Evolutionary conservation across 179 eudicot species (phyloP).

Genomic region (Heliamphora ciliata): DNA sequence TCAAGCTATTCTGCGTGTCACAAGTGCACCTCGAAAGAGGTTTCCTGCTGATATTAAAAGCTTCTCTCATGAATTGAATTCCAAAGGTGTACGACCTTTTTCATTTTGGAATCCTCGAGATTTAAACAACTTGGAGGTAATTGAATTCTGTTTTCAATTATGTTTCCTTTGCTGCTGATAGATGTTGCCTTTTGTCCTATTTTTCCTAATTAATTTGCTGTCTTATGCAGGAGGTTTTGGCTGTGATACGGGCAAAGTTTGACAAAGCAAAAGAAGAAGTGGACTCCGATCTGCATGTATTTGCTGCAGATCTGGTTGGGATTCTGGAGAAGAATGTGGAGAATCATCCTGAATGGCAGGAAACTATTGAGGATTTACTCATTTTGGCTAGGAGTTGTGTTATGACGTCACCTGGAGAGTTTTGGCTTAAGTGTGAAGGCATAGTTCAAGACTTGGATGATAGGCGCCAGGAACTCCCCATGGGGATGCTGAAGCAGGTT

Average conservation of each 20-base stretch:
- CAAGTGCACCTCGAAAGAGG: constrained; percentile 93
- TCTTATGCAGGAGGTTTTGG: constrained; percentile 71
- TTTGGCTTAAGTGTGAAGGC: constrained; percentile 99
- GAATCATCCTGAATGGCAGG: constrained; percentile 91
- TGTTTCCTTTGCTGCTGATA: constrained; percentile 14
- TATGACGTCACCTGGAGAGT: constrained; percentile 84
- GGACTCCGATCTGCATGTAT: constrained; percentile 79
- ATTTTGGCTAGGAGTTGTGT: constrained; percentile 89
- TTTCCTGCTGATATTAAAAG: constrained; percentile 88
- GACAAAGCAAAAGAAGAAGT: constrained; percentile 99
- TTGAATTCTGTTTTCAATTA: constrained; percentile 11
- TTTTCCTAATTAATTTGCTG: constrained; percentile 14
- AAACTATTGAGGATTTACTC: constrained; percentile 85
- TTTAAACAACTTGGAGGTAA: constrained; percentile 84
- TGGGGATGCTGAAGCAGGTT: constrained; percentile 85
- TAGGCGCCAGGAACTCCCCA: constrained; percentile 91
- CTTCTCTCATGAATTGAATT: constrained; percentile 93
- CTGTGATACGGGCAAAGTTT: constrained; percentile 79
- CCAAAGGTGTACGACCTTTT: constrained; percentile 84
- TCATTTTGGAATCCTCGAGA: constrained; percentile 98
- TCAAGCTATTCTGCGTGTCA: constrained; percentile 97
- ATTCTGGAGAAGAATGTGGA: constrained; percentile 84
- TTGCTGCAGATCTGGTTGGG: constrained; percentile 95
- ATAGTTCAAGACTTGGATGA: constrained; percentile 99
- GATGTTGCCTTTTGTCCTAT: background rate